Evolutionary conservation across 257 asterid genomes (phyloP), one percentile per base, ranked within the genome.

Genomic region (Coffea eugenioides): DNA sequence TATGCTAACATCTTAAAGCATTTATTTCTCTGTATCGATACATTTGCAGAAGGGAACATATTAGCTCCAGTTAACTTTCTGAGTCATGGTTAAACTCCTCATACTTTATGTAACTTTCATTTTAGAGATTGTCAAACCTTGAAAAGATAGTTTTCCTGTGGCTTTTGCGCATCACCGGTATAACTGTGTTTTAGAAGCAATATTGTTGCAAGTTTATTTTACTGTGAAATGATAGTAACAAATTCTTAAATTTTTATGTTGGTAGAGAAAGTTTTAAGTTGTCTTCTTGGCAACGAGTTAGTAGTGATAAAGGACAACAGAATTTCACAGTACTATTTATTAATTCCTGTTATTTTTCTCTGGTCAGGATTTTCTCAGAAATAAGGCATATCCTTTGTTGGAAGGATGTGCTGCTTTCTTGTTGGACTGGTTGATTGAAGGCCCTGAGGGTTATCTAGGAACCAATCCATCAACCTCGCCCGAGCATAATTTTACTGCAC

Each of bases 381-480:
- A 87, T 78, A 90, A 75, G 81, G 91, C 93, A 66, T 93, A 90
- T 81, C 88, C 97, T 15, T 84, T 93, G 78, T 83, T 93, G 84
- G 94, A 90, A 88, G 90, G 96, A 13, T 89, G 96, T 75, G 81
- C 88, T 68, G 83, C 87, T 5, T 93, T 92, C 84, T 85, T 92
- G 67, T 73, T 93, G 79, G 97, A 90, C 87, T 93, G 98, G 97
- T 81, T 93, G 73, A 87, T 88, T 34, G 91, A 91, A 83, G 90
- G 94, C 59, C 90, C 81, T n/a, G 88, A 61, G 41, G 89, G 88
- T 61, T 83, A 71, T 83, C 88, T 90, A n/a, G 94, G 88, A 80
- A 93, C 98, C 34, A 93, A 93, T 80, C 98, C 98, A 67, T 93
- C 98, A 64, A 92, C 94, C 72, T 93, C 96, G 25, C 98, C 96